phyloP scores from a whole-genome alignment of 208 protist genomes.

The Herpetomonas tarakana region DNA sequence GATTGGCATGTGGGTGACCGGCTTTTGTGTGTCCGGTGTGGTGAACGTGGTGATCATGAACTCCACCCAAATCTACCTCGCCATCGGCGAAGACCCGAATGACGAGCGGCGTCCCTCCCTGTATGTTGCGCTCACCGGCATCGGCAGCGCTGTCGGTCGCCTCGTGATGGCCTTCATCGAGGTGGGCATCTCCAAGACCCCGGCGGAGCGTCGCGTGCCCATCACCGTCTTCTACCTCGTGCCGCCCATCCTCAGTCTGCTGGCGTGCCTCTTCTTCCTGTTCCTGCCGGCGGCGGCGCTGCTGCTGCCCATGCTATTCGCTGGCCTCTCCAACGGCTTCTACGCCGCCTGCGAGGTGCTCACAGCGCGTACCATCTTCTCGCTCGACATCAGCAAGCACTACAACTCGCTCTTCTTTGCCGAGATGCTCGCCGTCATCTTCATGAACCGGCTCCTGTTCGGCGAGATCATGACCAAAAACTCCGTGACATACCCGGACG shows the following conservation, averaged over 20 bases:
- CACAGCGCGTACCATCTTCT: conserved; percentile 41
- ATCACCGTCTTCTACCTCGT: conserved; percentile 38
- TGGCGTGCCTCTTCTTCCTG: conserved; percentile 30
- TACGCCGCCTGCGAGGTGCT: conserved; percentile 40
- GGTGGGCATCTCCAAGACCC: conserved; percentile 21
- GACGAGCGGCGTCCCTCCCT: conserved; percentile 19
- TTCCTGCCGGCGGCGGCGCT: conserved; percentile 24
- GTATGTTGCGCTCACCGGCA: conserved; percentile 35
- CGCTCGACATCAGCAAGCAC: conserved; percentile 43
- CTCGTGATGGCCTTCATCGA: conserved; percentile 35
- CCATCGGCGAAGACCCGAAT: conserved; percentile 27
- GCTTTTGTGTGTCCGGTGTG: conserved; percentile 26
- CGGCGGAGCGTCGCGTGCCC: conserved; percentile 25
- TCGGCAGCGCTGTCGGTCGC: conserved; percentile 38
- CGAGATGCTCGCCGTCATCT: conserved; percentile 33
- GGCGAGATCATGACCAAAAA: conserved; percentile 47
- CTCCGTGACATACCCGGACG: conserved; percentile 9
- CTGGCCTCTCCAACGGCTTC: conserved; percentile 31
- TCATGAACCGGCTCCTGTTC: conserved; percentile 52
- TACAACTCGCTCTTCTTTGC: conserved; percentile 51
- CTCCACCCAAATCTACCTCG: conserved; percentile 32
- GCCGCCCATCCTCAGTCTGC: conserved; percentile 16
- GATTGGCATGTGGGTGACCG: conserved; percentile 36
- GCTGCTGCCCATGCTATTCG: conserved; percentile 34
- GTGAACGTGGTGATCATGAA: conserved; percentile 35